These are phyloP conservation scores for Peniophora sp. DNA, from an alignment of 1,284 basidiomycete species.

Conservation along the genomic window DNA sequence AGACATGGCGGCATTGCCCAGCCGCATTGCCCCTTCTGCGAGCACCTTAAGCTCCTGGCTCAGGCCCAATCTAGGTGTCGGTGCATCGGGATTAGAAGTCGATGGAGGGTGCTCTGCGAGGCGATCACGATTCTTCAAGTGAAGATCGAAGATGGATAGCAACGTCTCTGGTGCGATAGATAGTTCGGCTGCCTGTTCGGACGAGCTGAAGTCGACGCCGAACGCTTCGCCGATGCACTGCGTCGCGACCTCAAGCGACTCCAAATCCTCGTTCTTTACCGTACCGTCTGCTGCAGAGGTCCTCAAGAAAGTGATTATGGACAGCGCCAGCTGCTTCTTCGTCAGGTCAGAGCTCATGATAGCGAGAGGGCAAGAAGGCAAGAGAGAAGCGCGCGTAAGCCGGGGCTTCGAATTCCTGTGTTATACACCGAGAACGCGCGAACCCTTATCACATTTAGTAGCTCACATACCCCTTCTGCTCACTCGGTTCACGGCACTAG, in stretches of 20 bases:
- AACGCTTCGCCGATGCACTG: constrained; percentile 95
- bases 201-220: constrained; percentile 73
- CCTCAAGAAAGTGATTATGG: constrained; percentile 84
- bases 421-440: too few species aligned
- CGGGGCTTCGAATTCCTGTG: too few species aligned
- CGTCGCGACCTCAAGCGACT: constrained; percentile 88
- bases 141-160: constrained; percentile 80
- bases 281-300: constrained; percentile 79
- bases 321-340: constrained; percentile 71
- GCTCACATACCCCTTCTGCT: too few species aligned
- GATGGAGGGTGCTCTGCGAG: constrained; percentile 27
- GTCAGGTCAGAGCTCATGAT: constrained; percentile 23
- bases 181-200: constrained; percentile 59
- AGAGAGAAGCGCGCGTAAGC: too few species aligned
- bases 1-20: constrained; percentile 84
- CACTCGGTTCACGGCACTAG: too few species aligned
- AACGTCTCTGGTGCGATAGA: constrained; percentile 76
- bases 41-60: constrained; percentile 53
- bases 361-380: too few species aligned
- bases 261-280: constrained; percentile 84
- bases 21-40: constrained; percentile 77
- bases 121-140: constrained; percentile 72
- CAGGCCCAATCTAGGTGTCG: constrained; percentile 32
- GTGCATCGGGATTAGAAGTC: constrained; percentile 27
- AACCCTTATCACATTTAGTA: too few species aligned